Percentiles rank a stretch among this genome's conserved stretches.
Conservation (phyloP, 495 filamentous ascomycete species). For the Xylaria bambusicola region DNA sequence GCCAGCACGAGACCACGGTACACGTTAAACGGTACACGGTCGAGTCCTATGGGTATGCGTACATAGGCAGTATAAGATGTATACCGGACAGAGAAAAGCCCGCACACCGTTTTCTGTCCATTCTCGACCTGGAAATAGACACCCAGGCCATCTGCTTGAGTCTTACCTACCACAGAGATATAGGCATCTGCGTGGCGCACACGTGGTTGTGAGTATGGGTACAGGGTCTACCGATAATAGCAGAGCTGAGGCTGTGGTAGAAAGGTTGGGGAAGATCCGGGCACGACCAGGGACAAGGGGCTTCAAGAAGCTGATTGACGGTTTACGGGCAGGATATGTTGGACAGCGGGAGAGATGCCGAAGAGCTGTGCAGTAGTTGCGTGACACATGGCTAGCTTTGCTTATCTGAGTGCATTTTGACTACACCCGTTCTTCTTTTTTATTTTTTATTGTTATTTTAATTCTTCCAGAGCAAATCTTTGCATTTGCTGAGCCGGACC, state of each 20-base stretch:
- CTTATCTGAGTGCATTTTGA: too few relatives aligned
- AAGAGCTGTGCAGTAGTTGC: background rate
- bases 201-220: conserved; percentile 1
- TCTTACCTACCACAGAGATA: background rate
- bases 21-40: background rate
- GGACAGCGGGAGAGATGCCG: background rate
- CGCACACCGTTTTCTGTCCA: background rate
- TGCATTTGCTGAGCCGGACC: too few relatives aligned
- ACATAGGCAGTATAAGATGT: conserved; percentile 1
- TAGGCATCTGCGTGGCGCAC: conserved; percentile 1
- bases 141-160: background rate
- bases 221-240: background rate
- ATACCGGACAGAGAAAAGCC: conserved; percentile 7
- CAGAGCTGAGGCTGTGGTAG: conserved; percentile 1
- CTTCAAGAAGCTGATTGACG: background rate
- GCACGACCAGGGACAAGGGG: background rate
- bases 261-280: conserved; percentile 21
- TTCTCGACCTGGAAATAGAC: conserved; percentile 13
- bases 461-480: too few relatives aligned
- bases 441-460: too few relatives aligned
- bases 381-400: too few relatives aligned
- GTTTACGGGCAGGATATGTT: background rate
- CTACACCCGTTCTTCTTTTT: too few relatives aligned
- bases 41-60: background rate
- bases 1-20: background rate